Conservation (phyloP, 1,139 yeast genomes). For the Sugiyamaella pinicola region DNA sequence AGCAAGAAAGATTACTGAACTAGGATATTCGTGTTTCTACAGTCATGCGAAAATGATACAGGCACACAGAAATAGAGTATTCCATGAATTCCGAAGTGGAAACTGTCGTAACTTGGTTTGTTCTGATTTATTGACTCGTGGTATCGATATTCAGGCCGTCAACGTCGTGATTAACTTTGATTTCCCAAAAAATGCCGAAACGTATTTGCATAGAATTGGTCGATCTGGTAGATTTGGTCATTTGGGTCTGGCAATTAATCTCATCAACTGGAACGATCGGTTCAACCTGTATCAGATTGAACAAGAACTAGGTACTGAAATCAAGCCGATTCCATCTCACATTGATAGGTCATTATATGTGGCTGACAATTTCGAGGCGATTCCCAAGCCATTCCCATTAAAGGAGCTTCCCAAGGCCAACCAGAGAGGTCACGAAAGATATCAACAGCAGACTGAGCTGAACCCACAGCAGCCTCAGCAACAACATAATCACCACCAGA, state of each 20-base stretch:
- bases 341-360: constrained; percentile 90
- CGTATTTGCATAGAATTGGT: constrained; percentile 97
- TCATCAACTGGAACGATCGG: constrained; percentile 96
- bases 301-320: constrained; percentile 96
- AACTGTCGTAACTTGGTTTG: constrained; percentile 96
- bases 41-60: constrained; percentile 99
- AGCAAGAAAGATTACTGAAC: constrained; percentile 93
- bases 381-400: constrained; percentile 86
- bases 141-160: constrained; percentile 98
- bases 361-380: constrained; percentile 72
- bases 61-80: constrained; percentile 94
- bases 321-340: constrained; percentile 89
- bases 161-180: constrained; percentile 97
- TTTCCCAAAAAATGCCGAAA: constrained; percentile 97
- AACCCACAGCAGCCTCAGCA: constrained; percentile 28
- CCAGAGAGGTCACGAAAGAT: constrained; percentile 27
- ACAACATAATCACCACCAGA: constrained; percentile 33
- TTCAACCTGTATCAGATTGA: constrained; percentile 92
- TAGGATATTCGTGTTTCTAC: constrained; percentile 95
- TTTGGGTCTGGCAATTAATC: constrained; percentile 93
- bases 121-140: constrained; percentile 94
- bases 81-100: constrained; percentile 98
- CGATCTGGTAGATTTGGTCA: constrained; percentile 99
- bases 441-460: constrained; percentile 31
- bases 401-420: constrained; percentile 58